A percentile compares a stretch with the other conserved stretches of the same genome.
Evolutionary conservation across 1,284 basidiomycete species (phyloP).

Genomic region (Trichosporon coremiiforme): DNA sequence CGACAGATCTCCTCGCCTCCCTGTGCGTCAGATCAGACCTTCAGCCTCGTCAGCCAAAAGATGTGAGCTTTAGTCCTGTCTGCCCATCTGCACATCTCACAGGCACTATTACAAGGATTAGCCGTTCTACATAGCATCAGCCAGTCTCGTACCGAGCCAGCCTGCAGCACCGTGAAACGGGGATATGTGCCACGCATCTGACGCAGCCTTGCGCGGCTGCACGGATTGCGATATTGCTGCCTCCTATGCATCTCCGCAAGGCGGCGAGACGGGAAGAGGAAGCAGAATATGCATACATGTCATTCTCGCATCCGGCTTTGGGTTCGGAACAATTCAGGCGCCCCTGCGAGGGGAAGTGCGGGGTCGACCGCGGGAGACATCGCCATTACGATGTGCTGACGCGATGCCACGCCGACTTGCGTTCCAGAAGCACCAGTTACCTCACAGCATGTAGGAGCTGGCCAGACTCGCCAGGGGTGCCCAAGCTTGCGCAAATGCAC

Average conservation of each 20-base stretch:
- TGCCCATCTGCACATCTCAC: no score
- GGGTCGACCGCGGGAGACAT: no score
- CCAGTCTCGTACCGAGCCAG: no score
- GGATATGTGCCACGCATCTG: background rate
- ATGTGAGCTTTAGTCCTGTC: background rate
- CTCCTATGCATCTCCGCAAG: background rate
- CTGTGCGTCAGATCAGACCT: background rate
- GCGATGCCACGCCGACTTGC: no score
- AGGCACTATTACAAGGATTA: background rate
- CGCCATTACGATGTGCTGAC: no score
- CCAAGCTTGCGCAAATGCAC: background rate
- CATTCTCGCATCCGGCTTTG: background rate
- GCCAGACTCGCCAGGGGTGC: background rate
- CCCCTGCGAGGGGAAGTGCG: background rate
- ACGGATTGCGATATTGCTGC: background rate
- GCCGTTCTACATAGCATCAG: background rate
- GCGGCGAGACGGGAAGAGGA: background rate
- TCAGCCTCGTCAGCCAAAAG: background rate
- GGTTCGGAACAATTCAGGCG: slow-evolving; percentile 9
- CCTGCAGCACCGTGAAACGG: no score
- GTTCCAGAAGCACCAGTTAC: no score
- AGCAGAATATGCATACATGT: slow-evolving; percentile 1
- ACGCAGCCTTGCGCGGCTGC: background rate
- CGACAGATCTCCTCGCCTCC: background rate
- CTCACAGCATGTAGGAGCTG: no score